Base-by-base conservation (phyloP, 805 yeast genomes). In the Starmera pachycereana region DNA sequence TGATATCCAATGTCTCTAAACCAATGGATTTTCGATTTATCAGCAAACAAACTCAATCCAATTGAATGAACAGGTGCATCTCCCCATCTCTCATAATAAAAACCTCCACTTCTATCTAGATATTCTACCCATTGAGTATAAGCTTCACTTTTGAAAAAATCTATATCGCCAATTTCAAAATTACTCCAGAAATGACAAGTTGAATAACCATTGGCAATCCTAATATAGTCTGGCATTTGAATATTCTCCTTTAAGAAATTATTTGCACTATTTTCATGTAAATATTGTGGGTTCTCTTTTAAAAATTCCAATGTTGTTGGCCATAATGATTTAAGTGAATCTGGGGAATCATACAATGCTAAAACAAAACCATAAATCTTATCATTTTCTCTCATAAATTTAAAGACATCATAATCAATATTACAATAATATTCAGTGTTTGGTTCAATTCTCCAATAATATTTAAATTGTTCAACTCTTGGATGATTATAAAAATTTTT, bases 81-180 rank as follows among this genome's bases (percentile, higher is more conserved):
- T 3, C 95, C 95, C 95, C 95, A 86, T 41, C 95, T 62, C 57
- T 88, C 96, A 52, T 87, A 87, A 57, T 84, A 87, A 52, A 86
- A 86, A 4, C 90, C 90, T 14, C 94, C 92, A 1, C 78, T 60
- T 4, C 66, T 44, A 42, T 86, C 95, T 32, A 87, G 61, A 51
- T 66, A 62, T 29, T 79, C 62, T 51, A 80, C 74, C 76, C 82
- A 86, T 11, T 61, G 60, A 32, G 67, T 63, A 53, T 86, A 87
- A 1, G 87, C 75, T 40, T 81, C 78, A 19, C 71, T 62, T 39
- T 95, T 63, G 61, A 68, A 81, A 50, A 87, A 87, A 47, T 87
- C 90, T 82, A 87, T 71, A 51, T 83, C 79, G 11, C 79, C 90
- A 41, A 86, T 81, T 54, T 87, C 96, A 49, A 86, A 87, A 57